phyloP scores from a whole-genome alignment of 2,329 filamentous ascomycete genomes.

The Phyllosticta capitalensis region DNA sequence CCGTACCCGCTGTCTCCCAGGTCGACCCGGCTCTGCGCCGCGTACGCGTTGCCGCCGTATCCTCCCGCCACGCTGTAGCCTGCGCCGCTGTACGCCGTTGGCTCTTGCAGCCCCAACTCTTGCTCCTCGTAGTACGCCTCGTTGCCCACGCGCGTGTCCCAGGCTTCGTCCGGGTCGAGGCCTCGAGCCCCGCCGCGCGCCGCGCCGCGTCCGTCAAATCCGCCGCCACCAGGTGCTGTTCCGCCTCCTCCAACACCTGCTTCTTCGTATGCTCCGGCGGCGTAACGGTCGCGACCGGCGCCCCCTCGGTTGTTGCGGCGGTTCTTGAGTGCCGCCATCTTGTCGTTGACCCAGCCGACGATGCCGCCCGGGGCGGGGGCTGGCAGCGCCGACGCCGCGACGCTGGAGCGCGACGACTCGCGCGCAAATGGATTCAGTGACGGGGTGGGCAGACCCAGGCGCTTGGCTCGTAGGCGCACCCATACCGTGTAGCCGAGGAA shows the following conservation, averaged over 20 bases:
- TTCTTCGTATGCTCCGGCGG: conserved; percentile 67
- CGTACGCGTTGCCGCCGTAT: conserved; percentile 15
- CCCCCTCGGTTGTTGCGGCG: conserved; percentile 34
- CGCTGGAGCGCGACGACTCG: conserved; percentile 20
- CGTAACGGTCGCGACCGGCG: conserved; percentile 38
- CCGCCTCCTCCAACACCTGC: conserved; percentile 31
- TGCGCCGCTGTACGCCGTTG: conserved; percentile 30
- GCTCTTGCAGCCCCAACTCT: conserved; percentile 52
- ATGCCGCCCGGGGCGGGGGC: conserved; percentile 52
- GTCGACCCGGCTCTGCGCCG: conserved; percentile 15
- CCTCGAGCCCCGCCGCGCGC: conserved; percentile 38
- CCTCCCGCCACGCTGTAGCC: conserved; percentile 22
- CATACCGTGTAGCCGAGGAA: conserved; percentile 60
- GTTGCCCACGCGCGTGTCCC: conserved; percentile 69
- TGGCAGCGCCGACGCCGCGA: conserved; percentile 20
- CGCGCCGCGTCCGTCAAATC: conserved; percentile 30
- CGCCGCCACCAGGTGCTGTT: conserved; percentile 18
- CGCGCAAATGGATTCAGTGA: conserved; percentile 59
- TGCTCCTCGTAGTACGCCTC: conserved; percentile 71
- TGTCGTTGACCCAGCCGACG: conserved; percentile 63
- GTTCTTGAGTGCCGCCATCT: conserved; percentile 54
- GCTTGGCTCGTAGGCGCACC: conserved; percentile 61
- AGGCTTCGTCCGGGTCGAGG: conserved; percentile 75
- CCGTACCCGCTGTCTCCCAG: neutral
- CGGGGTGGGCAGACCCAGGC: conserved; percentile 66